Conservation (phyloP, 1,284 basidiomycete species). For the Salmacisia buchloeana region DNA sequence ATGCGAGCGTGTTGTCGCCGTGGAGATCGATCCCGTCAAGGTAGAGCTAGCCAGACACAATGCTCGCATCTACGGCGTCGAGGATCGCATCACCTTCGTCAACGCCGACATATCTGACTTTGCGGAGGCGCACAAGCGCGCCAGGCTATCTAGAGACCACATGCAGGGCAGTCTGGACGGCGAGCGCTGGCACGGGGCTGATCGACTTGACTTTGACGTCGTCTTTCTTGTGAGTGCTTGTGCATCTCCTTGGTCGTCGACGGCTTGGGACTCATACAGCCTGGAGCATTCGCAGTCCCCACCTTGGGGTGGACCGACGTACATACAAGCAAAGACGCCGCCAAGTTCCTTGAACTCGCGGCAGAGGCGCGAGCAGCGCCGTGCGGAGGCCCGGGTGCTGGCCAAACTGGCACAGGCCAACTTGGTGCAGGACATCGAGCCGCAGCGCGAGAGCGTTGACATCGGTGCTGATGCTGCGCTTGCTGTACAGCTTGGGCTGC, state of each 20-base stretch:
- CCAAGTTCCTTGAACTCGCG: not conserved
- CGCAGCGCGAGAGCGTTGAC: not conserved
- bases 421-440: no score
- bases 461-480: not conserved
- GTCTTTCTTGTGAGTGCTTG: constrained; percentile 23
- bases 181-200: constrained; percentile 22
- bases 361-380: no score
- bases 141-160: constrained; percentile 5
- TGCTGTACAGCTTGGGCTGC: not conserved
- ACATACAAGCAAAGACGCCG: not conserved
- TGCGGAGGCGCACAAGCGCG: constrained; percentile 53
- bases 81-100: constrained; percentile 87
- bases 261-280: constrained; percentile 18
- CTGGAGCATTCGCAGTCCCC: constrained; percentile 13
- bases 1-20: constrained; percentile 72
- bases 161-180: constrained; percentile 28
- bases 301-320: constrained; percentile 1
- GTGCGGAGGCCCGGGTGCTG: no score
- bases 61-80: constrained; percentile 80
- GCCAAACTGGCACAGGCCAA: not conserved
- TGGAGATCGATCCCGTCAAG: constrained; percentile 78
- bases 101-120: constrained; percentile 80
- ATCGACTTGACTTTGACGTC: constrained; percentile 13
- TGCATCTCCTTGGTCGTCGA: constrained; percentile 42
- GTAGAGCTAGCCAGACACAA: constrained; percentile 85